These are phyloP conservation scores for Aspergillus hiratsukae DNA, from an alignment of 2,329 filamentous ascomycete genomes.

Conservation along the genomic window DNA sequence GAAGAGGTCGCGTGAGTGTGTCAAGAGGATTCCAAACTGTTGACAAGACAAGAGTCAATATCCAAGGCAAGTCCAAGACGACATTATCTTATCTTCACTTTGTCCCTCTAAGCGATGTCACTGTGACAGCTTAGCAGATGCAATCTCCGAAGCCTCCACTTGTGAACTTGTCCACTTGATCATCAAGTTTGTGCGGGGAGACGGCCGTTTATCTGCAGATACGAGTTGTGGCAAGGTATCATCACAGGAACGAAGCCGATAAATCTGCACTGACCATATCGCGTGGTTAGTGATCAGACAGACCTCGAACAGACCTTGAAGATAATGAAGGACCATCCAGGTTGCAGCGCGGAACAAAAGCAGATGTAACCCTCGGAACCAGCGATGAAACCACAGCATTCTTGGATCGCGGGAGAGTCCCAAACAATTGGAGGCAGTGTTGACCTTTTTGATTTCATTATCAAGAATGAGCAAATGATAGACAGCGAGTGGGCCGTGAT, in stretches of 20 bases:
- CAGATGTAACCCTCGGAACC: constrained; percentile 10
- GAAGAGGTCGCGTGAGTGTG: too few relatives aligned
- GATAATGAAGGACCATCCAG: neutral
- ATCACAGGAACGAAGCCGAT: neutral
- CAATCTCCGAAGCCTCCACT: neutral
- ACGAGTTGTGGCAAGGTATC: neutral
- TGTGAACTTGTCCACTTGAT: neutral
- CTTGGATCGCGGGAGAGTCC: neutral
- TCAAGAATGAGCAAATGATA: neutral
- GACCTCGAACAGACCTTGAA: neutral
- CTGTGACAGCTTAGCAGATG: neutral
- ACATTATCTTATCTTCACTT: neutral
- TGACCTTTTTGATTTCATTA: neutral
- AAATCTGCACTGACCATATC: neutral
- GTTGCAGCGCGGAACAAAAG: neutral
- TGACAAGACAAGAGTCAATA: neutral
- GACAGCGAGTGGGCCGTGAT: neutral
- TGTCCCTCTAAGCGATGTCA: neutral
- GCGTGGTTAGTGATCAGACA: neutral
- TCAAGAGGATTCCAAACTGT: too few relatives aligned
- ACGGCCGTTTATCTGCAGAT: neutral
- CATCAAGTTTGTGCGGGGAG: neutral
- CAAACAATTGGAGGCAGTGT: neutral
- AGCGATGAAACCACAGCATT: constrained; percentile 12
- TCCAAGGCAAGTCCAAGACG: neutral